Conservation (phyloP, 352 stramenopile genomes). For the Stramenopiles sp. region DNA sequence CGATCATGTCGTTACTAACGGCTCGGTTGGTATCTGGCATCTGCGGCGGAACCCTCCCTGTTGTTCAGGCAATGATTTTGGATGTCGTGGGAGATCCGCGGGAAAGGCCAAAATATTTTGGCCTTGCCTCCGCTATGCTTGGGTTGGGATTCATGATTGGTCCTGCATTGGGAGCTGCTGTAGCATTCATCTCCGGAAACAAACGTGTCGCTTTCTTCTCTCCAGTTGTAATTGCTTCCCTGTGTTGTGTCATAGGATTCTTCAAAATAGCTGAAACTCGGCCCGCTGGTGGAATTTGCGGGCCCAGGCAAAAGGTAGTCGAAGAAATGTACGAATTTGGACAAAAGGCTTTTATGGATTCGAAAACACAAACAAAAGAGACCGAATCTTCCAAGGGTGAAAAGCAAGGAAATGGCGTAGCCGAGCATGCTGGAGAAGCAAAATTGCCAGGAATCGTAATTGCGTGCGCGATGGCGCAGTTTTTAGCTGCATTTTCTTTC, state of each 20-base stretch:
- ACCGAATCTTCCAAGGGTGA: too few relatives aligned
- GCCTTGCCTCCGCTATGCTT: background rate
- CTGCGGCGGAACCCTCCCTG: background rate
- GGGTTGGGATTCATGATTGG: background rate
- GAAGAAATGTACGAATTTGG: background rate
- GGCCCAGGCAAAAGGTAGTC: background rate
- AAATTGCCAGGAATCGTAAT: background rate
- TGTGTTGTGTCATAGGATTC: background rate
- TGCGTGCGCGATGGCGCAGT: background rate
- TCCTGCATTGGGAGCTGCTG: background rate
- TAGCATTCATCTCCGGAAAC: background rate
- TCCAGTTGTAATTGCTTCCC: background rate
- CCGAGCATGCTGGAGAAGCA: too few relatives aligned
- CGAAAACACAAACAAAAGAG: background rate
- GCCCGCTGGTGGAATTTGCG: background rate
- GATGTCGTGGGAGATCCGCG: background rate
- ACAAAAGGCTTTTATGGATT: background rate
- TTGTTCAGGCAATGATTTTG: background rate
- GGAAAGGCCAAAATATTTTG: background rate
- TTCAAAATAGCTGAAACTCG: background rate
- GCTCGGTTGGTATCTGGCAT: background rate
- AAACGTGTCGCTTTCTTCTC: background rate
- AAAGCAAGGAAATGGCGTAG: too few relatives aligned
- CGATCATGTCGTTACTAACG: background rate
- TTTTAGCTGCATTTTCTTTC: background rate